Evolutionary conservation across 768 basidiomycete species (phyloP).

Genomic region (Leucosporidium creatinivorum): DNA sequence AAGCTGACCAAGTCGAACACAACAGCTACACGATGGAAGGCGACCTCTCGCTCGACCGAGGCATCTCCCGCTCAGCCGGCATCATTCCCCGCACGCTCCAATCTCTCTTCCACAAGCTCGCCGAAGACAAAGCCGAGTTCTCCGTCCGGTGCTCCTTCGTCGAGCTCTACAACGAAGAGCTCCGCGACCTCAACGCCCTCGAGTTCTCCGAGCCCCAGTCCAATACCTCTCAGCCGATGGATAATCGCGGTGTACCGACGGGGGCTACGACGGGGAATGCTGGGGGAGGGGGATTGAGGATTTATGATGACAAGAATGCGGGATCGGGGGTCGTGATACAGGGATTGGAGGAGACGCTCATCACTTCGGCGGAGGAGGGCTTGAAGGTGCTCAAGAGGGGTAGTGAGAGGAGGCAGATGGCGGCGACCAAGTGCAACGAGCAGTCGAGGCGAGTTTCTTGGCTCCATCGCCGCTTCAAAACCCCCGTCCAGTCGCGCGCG

Average conservation of each 20-base stretch:
- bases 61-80: conserved; percentile 79
- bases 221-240: conserved; percentile 1
- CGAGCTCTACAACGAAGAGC: conserved; percentile 96
- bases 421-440: conserved; percentile 95
- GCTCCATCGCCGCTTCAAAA: too few relatives aligned
- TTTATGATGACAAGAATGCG: conserved; percentile 88
- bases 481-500: too few relatives aligned
- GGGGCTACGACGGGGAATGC: not conserved
- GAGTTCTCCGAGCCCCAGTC: conserved; percentile 48
- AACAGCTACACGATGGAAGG: conserved; percentile 89
- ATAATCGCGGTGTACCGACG: not conserved
- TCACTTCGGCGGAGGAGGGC: conserved; percentile 74
- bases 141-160: conserved; percentile 89
- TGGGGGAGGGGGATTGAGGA: conserved; percentile 53
- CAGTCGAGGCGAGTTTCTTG: conserved; percentile 56
- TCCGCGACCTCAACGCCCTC: conserved; percentile 70
- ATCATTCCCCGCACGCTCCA: conserved; percentile 93
- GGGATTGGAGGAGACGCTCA: conserved; percentile 81
- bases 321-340: conserved; percentile 73
- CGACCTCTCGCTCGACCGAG: conserved; percentile 71
- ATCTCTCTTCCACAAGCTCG: conserved; percentile 80
- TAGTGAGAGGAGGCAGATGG: conserved; percentile 81
- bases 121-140: conserved; percentile 67
- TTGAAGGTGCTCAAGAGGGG: conserved; percentile 78
- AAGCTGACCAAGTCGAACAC: not conserved